Base-by-base conservation (phyloP, 2,329 filamentous ascomycete species). In the Epicoccum nigrum region DNA sequence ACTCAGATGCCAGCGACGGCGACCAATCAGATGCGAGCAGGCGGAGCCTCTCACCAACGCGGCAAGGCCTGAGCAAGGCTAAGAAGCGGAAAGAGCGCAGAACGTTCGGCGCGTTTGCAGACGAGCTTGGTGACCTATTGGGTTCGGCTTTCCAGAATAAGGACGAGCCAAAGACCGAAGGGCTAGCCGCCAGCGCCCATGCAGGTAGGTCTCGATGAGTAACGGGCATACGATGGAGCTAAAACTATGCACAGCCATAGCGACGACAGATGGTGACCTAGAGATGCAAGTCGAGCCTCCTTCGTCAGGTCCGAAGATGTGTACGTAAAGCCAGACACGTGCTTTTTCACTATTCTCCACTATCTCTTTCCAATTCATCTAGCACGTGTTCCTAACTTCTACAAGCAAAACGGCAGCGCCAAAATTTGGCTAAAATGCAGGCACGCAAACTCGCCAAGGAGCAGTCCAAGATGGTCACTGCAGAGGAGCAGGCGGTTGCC, bases 21-120 rank as follows among this genome's bases (percentile, higher is more conserved):
- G 60, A 63, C 60, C 62, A 63, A 63, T 63, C 62, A 59, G 56
- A 56, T 16, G 47, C 47, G 13, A 65, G 59, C 45, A 51, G 56
- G 51, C 59, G 53, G 41, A 59, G 54, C 47, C 44, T 56, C 19
- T 63, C 62, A 41, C 57, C 59, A 44, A 40, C 46, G 35, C 40
- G 46, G 38, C 41, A 55, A 55, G 54, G 30, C 15, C 41, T 42
- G 28, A 44, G 43, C 51, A 51, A 58, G 55, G 49, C 45, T 45
- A 54, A 55, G 38, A 59, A 56, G 42, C 46, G 49, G 38, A 62
- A 60, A 37, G 62, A 63, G 39, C 56, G 62, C 44, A 55, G 49
- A n/a, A 45, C 59, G 31, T 56, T 65, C 42, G 59, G 60, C 11
- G 62, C 60, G 7, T 43, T 65, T 28, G 55, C 56, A 4, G 59